A percentile compares a stretch with the other conserved stretches of the same genome.
These are phyloP conservation scores for Westerdykella aurantiaca DNA, from an alignment of 2,329 filamentous ascomycete genomes.

Conservation along the genomic window DNA sequence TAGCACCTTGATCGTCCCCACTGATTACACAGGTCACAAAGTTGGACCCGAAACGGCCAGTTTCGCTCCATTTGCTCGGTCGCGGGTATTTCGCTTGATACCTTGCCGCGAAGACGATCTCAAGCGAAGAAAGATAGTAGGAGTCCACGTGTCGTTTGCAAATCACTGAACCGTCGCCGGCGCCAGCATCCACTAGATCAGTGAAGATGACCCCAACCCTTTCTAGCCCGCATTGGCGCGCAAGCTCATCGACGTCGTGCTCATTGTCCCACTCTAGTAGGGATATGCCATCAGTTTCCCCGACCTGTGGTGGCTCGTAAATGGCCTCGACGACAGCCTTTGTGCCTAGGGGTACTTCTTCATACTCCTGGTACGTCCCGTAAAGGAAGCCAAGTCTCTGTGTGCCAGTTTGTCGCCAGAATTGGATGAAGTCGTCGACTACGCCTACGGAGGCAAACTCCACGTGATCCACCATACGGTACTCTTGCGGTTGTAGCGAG, in stretches of 20 bases:
- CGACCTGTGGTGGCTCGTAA: conserved; percentile 88
- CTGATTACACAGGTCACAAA: conserved; percentile 95
- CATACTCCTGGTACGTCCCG: conserved; percentile 83
- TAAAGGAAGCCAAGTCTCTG: conserved; percentile 90
- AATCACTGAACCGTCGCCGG: conserved; percentile 75
- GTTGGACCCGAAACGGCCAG: conserved; percentile 86
- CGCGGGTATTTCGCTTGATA: conserved; percentile 86
- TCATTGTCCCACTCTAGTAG: conserved; percentile 81
- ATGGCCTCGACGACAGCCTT: conserved; percentile 97
- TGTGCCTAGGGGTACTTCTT: conserved; percentile 84
- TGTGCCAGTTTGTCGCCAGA: conserved; percentile 78
- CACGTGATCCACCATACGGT: conserved; percentile 96
- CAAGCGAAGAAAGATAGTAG: conserved; percentile 86
- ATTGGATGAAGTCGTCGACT: conserved; percentile 83
- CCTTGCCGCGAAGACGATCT: conserved; percentile 82
- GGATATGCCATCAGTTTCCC: conserved; percentile 83
- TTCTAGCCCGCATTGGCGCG: conserved; percentile 75
- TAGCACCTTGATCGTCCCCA: conserved; percentile 84
- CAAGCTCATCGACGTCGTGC: conserved; percentile 72
- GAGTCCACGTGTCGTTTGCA: conserved; percentile 96
- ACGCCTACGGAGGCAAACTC: conserved; percentile 83
- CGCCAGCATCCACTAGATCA: conserved; percentile 76
- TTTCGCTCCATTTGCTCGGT: conserved; percentile 93
- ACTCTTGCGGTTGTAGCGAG: conserved; percentile 85
- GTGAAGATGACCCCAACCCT: conserved; percentile 93